Conservation (phyloP, 1,139 yeast genomes). For the Yamadazyma diddensiae region DNA sequence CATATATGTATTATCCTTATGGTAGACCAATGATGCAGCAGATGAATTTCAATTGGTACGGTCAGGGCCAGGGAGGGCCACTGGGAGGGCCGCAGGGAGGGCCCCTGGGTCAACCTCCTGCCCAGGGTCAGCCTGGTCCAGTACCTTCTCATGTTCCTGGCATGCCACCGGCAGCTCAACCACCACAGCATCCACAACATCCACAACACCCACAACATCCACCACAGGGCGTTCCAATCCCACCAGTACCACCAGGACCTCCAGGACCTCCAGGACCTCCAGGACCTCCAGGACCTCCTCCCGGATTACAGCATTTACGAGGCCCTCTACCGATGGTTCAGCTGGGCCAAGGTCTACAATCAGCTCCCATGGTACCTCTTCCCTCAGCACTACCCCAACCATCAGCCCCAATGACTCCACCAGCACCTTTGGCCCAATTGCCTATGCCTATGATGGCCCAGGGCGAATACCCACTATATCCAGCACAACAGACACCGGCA, state of each 20-base stretch:
- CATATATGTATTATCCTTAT: slow-evolving; percentile 13
- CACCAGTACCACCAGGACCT: slow-evolving; percentile 1
- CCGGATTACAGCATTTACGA: background rate
- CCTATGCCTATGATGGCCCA: background rate
- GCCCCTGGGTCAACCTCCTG: too few species aligned
- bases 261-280: slow-evolving; percentile 1
- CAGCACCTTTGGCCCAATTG: background rate
- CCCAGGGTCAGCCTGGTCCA: slow-evolving; percentile 1
- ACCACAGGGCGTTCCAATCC: background rate
- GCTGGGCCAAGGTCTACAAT: background rate
- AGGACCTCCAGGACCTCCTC: background rate
- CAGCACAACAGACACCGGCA: slow-evolving; percentile 1
- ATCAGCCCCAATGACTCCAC: too few species aligned
- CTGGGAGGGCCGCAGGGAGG: too few species aligned
- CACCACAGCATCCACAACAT: slow-evolving; percentile 3
- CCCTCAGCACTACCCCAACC: too few species aligned
- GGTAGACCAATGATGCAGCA: slow-evolving; percentile 2
- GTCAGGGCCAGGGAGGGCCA: too few species aligned
- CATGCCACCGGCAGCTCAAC: too few species aligned
- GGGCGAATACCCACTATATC: background rate
- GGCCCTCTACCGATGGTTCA: background rate
- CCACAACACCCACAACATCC: slow-evolving; percentile 2
- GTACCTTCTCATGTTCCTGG: too few species aligned
- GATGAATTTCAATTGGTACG: too few species aligned
- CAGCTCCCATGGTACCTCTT: too few species aligned